These are phyloP conservation scores for Exophiala lecanii-corni DNA, from an alignment of 2,329 filamentous ascomycete species.

Conservation along the genomic window DNA sequence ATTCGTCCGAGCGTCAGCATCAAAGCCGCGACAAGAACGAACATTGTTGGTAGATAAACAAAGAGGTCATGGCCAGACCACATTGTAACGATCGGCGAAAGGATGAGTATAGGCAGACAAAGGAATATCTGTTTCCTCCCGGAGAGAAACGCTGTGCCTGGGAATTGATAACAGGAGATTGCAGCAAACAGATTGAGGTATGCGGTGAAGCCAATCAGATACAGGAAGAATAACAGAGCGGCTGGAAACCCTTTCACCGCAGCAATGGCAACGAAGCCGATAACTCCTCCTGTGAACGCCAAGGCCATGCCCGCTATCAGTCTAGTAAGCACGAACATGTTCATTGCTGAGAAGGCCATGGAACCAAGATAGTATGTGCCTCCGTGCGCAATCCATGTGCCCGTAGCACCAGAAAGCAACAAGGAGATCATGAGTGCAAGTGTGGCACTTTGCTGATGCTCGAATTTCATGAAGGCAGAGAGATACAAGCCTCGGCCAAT, in stretches of 20 bases:
- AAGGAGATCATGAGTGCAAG: slow-evolving; percentile 56
- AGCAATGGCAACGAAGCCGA: slow-evolving; percentile 50
- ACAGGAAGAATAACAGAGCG: slow-evolving; percentile 57
- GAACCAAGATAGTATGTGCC: slow-evolving; percentile 59
- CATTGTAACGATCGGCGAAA: slow-evolving; percentile 54
- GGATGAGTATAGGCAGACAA: slow-evolving; percentile 52
- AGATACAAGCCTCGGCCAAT: slow-evolving; percentile 59
- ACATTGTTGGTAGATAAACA: slow-evolving; percentile 54
- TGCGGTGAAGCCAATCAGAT: slow-evolving; percentile 53
- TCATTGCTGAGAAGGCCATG: slow-evolving; percentile 52
- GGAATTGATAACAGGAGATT: slow-evolving; percentile 51
- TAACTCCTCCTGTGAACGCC: slow-evolving; percentile 48
- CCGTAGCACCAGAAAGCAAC: slow-evolving; percentile 56
- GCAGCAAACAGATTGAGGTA: slow-evolving; percentile 56
- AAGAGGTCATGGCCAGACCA: slow-evolving; percentile 51
- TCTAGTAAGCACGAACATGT: slow-evolving; percentile 52
- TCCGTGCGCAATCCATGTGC: slow-evolving; percentile 59
- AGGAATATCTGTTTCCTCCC: slow-evolving; percentile 53
- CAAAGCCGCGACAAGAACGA: slow-evolving; percentile 49
- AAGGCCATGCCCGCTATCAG: slow-evolving; percentile 50
- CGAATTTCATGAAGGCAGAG: slow-evolving; percentile 51
- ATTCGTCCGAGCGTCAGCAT: slow-evolving; percentile 51
- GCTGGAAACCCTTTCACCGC: slow-evolving; percentile 40
- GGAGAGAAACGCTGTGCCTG: slow-evolving; percentile 52
- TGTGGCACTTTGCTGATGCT: slow-evolving; percentile 50